These are phyloP conservation scores for Hypoxylon lenormandii DNA, from an alignment of 495 filamentous ascomycete species.

Conservation along the genomic window DNA sequence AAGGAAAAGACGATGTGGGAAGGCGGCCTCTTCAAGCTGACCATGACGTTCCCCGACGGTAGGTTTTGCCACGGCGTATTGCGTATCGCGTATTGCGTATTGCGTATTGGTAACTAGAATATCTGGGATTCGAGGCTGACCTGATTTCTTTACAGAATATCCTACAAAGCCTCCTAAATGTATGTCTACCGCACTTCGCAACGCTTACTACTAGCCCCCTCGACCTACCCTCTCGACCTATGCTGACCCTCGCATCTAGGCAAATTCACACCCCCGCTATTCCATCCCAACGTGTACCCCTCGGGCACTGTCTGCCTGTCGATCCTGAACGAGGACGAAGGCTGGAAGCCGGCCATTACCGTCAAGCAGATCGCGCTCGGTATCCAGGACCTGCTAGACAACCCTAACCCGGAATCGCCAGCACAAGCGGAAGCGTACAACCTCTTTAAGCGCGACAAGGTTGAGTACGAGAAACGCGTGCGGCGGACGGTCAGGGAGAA, in stretches of 20 bases:
- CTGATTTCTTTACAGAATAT: conserved; percentile 75
- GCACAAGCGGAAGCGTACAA: conserved; percentile 98
- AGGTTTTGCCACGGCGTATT: conserved; percentile 54
- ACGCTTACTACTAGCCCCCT: conserved; percentile 25
- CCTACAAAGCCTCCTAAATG: conserved; percentile 99
- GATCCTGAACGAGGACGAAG: conserved; percentile 98
- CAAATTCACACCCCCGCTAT: conserved; percentile 96
- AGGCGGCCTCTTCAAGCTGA: conserved; percentile 92
- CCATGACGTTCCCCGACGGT: conserved; percentile 95
- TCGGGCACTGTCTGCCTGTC: conserved; percentile 97
- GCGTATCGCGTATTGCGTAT: too few relatives aligned
- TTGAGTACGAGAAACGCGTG: conserved; percentile 88
- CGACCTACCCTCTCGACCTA: conserved; percentile 49
- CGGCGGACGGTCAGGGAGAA: conserved; percentile 88
- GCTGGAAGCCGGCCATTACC: conserved; percentile 97
- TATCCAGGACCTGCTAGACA: conserved; percentile 93
- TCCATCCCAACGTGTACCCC: conserved; percentile 99
- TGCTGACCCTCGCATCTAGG: conserved; percentile 64
- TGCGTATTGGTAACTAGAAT: conserved; percentile 8
- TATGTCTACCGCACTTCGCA: conserved; percentile 59
- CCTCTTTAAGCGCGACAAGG: conserved; percentile 89
- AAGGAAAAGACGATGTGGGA: conserved; percentile 97
- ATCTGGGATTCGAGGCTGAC: conserved; percentile 43
- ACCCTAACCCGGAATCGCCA: conserved; percentile 96
- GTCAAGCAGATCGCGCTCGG: conserved; percentile 96